Evolutionary conservation across 2,329 filamentous ascomycete genomes (phyloP).

Genomic region (Colletotrichum sansevieriae): DNA sequence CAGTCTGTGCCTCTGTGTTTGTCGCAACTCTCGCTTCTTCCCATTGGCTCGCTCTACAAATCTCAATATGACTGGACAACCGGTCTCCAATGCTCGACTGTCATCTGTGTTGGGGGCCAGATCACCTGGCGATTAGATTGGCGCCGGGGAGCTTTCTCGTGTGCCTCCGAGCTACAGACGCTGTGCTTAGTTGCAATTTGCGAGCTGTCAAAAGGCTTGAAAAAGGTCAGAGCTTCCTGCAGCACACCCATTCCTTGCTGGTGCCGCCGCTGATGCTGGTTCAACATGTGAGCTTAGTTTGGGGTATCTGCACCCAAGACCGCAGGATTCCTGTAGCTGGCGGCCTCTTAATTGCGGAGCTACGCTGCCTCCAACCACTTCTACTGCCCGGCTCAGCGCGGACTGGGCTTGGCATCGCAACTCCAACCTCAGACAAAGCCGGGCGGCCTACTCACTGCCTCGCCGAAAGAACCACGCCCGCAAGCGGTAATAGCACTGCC

Average conservation of each 20-base stretch:
- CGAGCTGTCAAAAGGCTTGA: conserved; percentile 28
- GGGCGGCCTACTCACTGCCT: conserved; percentile 32
- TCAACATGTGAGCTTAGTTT: conserved; percentile 31
- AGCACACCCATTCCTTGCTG: conserved; percentile 14
- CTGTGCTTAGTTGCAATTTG: conserved; percentile 16
- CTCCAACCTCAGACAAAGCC: conserved; percentile 16
- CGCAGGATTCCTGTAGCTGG: conserved; percentile 37
- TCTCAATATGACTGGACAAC: conserved; percentile 18
- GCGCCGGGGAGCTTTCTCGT: conserved; percentile 18
- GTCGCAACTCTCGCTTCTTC: conserved; percentile 10
- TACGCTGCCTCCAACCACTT: conserved; percentile 17
- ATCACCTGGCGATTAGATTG: conserved; percentile 26
- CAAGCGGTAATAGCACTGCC: conserved; percentile 30
- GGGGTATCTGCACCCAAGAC: conserved; percentile 35
- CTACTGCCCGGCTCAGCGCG: conserved; percentile 17
- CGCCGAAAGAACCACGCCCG: conserved; percentile 18
- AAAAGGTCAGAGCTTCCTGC: conserved; percentile 29
- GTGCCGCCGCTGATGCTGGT: conserved; percentile 25
- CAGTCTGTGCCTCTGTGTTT: conserved; percentile 19
- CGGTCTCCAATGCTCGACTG: conserved; percentile 18
- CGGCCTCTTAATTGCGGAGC: conserved; percentile 41
- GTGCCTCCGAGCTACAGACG: conserved; percentile 21
- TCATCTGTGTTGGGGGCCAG: conserved; percentile 4
- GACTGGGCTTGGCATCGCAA: conserved; percentile 26
- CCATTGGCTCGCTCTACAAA: conserved; percentile 19